A percentile compares a stretch with the other conserved stretches of the same genome.
Conservation (phyloP, 768 basidiomycete genomes). For the Suillus alpinus region DNA sequence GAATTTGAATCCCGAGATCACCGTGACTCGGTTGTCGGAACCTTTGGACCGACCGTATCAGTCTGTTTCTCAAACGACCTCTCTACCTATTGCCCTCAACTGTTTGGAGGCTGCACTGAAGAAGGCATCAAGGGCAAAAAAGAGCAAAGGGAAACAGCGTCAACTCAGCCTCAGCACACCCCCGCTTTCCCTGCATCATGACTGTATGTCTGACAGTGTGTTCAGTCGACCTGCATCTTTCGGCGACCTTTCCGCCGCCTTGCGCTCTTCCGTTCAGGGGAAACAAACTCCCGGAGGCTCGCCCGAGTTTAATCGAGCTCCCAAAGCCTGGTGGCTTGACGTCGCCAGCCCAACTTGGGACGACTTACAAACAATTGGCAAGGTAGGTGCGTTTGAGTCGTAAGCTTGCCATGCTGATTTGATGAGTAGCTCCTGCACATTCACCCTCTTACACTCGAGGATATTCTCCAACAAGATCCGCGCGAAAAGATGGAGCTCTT, state of each 20-base stretch:
- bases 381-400: slow-evolving; percentile 43
- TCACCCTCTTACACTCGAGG: slow-evolving; percentile 91
- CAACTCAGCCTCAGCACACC: slow-evolving; percentile 3
- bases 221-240: slow-evolving; percentile 31
- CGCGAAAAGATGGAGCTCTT: slow-evolving; percentile 91
- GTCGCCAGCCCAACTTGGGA: slow-evolving; percentile 85
- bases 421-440: slow-evolving; percentile 68
- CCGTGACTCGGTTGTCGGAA: background rate
- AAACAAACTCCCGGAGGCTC: slow-evolving; percentile 34
- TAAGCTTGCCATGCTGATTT: background rate
- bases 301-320: slow-evolving; percentile 17
- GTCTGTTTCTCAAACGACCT: slow-evolving; percentile 42
- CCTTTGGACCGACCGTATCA: slow-evolving; percentile 11
- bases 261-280: slow-evolving; percentile 40
- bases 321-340: slow-evolving; percentile 87
- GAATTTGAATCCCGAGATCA: slow-evolving; percentile 13
- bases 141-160: slow-evolving; percentile 12
- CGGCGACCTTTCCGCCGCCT: slow-evolving; percentile 21
- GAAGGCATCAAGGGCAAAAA: slow-evolving; percentile 33
- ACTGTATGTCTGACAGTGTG: slow-evolving; percentile 34
- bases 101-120: slow-evolving; percentile 50
- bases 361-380: slow-evolving; percentile 83
- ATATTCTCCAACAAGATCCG: slow-evolving; percentile 88
- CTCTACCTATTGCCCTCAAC: slow-evolving; percentile 45
- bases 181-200: slow-evolving; percentile 20